Base-by-base conservation (phyloP, 331 rosid species). In the Stylosanthes scabra region DNA sequence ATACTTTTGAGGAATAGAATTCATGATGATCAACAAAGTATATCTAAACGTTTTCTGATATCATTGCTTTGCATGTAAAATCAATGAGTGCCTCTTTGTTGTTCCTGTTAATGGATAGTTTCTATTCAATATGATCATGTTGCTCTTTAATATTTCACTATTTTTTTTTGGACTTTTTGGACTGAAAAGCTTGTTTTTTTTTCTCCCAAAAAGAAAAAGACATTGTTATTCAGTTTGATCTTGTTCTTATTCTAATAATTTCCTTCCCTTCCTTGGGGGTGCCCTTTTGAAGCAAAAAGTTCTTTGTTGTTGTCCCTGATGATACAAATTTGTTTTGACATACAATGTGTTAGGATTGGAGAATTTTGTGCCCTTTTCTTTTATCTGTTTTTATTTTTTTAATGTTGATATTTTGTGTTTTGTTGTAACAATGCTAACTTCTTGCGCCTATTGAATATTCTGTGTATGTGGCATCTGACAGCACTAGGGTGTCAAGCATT, bases 391-490 rank as follows among this genome's bases (percentile, higher is more conserved):
- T 34, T 34, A 34, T 31, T 2, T 31, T 31, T 31, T 31, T 20
- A 20, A 20, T 20, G 58, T 41, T 44, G 44, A 55, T 66, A 34
- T 50, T 73, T 63, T 77, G 49, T 46, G 29, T 59, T 31, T 27
- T 74, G 29, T 74, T 27, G 14, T 46, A 63, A 68, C n/a, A 29
- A 55, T 11, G 69, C 20, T 51, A 44, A 54, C 58, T 6, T 28
- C 16, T 64, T 44, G 20, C 49, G 46, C 63, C 58, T 68, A 4
- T 64, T 56, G 11, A 8, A 57, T 56, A 52, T 70, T 57, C 78
- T 56, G 2, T 39, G 8, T 20, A 37, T 60, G 56, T 74, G 60
- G 49, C 55, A 66, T 55, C 9, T 61, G 68, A 47, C 69, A 83
- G 61, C n/a, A n/a, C n/a, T n/a, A n/a, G n/a, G n/a, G n/a, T n/a